Percentiles rank a stretch among this genome's conserved stretches.
phyloP scores from a whole-genome alignment of 1,284 basidiomycete species.

The Gomphus bonarii region DNA sequence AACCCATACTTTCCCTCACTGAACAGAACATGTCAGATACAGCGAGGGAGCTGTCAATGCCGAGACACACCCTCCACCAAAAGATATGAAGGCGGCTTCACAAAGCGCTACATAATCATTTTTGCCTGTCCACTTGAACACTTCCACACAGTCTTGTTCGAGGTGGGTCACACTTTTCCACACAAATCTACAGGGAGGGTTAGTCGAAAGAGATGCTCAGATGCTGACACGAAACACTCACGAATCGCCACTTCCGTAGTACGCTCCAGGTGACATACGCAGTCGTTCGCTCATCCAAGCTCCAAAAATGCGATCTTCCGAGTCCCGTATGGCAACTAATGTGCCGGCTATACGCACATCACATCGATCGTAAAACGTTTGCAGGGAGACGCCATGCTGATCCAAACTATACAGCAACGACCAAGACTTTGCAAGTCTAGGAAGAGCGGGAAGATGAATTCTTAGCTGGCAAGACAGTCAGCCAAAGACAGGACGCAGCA shows the following conservation, averaged over 20 bases:
- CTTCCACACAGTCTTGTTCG: conserved; percentile 35
- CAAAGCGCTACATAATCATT: conserved; percentile 90
- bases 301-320: conserved; percentile 60
- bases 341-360: conserved; percentile 35
- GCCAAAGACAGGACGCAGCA: not conserved
- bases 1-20: conserved; percentile 85
- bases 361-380: conserved; percentile 73
- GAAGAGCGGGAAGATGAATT: conserved; percentile 66
- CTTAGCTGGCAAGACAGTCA: conserved; percentile 42
- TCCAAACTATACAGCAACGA: conserved; percentile 86
- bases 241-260: conserved; percentile 84
- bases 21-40: not conserved
- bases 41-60: not conserved
- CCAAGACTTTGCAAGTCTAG: conserved; percentile 76
- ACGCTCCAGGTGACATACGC: conserved; percentile 45
- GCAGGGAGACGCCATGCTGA: conserved; percentile 89
- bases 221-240: conserved; percentile 31
- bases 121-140: conserved; percentile 82
- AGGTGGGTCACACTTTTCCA: conserved; percentile 40
- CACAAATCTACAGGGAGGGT: conserved; percentile 47
- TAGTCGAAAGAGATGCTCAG: not conserved
- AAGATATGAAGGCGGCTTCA: conserved; percentile 70
- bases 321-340: conserved; percentile 52
- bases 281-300: conserved; percentile 74
- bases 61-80: conserved; percentile 71